Evolutionary conservation across 1,284 basidiomycete species (phyloP).

Genomic region (Ustilago hordei): DNA sequence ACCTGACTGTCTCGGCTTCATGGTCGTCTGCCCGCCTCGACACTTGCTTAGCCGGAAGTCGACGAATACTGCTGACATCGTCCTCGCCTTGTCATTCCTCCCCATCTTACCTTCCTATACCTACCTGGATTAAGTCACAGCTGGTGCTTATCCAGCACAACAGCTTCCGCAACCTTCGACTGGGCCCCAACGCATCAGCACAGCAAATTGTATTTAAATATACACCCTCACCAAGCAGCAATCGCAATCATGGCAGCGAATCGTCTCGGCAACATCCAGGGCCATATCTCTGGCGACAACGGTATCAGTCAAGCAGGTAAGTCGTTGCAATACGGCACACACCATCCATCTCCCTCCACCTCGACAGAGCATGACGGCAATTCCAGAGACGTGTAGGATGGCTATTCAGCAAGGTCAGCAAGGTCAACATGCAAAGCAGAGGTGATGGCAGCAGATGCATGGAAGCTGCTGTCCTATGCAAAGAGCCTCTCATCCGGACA

Average conservation of each 20-base stretch:
- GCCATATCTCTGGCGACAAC: slow-evolving; percentile 44
- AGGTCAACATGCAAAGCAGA: background rate
- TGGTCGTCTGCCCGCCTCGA: slow-evolving; percentile 9
- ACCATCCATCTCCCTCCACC: background rate
- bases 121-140: background rate
- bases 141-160: slow-evolving; percentile 1
- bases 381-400: background rate
- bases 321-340: slow-evolving; percentile 4
- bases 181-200: background rate
- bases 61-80: background rate
- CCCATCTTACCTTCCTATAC: slow-evolving; percentile 8
- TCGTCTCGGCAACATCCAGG: slow-evolving; percentile 51
- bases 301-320: slow-evolving; percentile 50
- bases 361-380: background rate
- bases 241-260: slow-evolving; percentile 42
- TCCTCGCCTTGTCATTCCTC: background rate
- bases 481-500: background rate
- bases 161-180: background rate
- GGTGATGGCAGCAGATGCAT: background rate
- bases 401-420: background rate
- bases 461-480: background rate
- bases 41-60: slow-evolving; percentile 16
- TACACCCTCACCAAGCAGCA: background rate
- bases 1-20: slow-evolving; percentile 4
- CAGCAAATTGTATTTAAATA: background rate